Conservation (phyloP, 805 yeast species). For the Saccharomyces paradoxus region DNA sequence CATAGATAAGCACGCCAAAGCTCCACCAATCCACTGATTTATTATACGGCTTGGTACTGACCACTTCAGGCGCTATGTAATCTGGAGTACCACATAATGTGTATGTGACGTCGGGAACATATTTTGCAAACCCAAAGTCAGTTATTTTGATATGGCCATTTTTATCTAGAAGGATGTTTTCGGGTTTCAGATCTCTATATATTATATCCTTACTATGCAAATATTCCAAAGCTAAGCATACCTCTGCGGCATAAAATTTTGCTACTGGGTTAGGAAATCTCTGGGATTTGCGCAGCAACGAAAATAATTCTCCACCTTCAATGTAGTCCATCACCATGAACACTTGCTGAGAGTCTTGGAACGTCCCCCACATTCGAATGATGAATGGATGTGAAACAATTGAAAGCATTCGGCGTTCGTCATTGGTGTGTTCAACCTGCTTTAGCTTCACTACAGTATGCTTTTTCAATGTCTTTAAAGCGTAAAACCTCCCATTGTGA, state of each 20-base stretch:
- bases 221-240: slow-evolving; percentile 74
- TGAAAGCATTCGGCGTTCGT: slow-evolving; percentile 82
- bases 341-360: slow-evolving; percentile 74
- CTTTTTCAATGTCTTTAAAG: slow-evolving; percentile 85
- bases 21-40: slow-evolving; percentile 99
- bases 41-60: slow-evolving; percentile 87
- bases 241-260: slow-evolving; percentile 93
- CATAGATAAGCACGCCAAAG: slow-evolving; percentile 81
- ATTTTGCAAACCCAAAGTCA: slow-evolving; percentile 93
- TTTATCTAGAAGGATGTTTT: slow-evolving; percentile 77
- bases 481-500: slow-evolving; percentile 86
- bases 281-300: slow-evolving; percentile 76
- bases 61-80: slow-evolving; percentile 93
- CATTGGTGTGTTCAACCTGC: slow-evolving; percentile 93
- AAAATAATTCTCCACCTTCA: slow-evolving; percentile 91
- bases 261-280: slow-evolving; percentile 94
- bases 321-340: slow-evolving; percentile 96
- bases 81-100: slow-evolving; percentile 95
- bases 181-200: slow-evolving; percentile 89
- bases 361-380: slow-evolving; percentile 94
- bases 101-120: slow-evolving; percentile 85
- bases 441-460: slow-evolving; percentile 84
- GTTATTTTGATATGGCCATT: slow-evolving; percentile 88
- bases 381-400: slow-evolving; percentile 85
- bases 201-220: slow-evolving; percentile 78